Percentiles rank a stretch among this genome's conserved stretches.
Evolutionary conservation across 352 stramenopile genomes (phyloP).

Genomic region (Globisporangium paddicum): DNA sequence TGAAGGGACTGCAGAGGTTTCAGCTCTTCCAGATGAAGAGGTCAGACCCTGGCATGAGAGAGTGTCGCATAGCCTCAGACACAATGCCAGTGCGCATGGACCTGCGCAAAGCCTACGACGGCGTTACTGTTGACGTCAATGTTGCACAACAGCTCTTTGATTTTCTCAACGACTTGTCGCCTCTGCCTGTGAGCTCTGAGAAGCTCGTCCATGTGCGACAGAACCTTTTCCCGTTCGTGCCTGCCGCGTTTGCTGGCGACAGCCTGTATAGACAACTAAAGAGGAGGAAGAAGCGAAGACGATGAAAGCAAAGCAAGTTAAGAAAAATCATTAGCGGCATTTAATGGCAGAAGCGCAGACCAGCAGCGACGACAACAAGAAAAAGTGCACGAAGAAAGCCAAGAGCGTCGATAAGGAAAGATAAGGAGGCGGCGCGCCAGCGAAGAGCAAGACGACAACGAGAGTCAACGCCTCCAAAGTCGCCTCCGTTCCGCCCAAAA

Average conservation of each 20-base stretch:
- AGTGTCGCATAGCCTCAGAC: background rate
- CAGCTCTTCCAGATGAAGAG: slow-evolving; percentile 1
- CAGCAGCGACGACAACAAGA: no score
- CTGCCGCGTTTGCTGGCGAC: background rate
- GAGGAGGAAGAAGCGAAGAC: background rate
- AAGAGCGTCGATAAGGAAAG: no score
- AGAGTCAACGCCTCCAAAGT: no score
- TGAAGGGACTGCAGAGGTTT: background rate
- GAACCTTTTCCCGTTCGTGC: background rate
- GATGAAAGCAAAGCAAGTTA: background rate
- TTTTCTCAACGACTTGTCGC: no score
- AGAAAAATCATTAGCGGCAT: background rate
- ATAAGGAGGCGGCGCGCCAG: no score
- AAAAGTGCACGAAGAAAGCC: no score
- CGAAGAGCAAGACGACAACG: no score
- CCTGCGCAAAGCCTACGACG: background rate
- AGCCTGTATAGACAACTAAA: background rate
- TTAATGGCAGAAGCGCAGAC: background rate
- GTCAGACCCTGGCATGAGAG: no score
- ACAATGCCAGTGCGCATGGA: no score
- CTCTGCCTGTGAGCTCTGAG: background rate
- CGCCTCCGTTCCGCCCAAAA: no score
- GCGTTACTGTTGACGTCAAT: background rate
- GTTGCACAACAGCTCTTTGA: no score
- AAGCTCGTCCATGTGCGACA: background rate